These are phyloP conservation scores for Plasmodium vivax DNA, from an alignment of 169 alveolate genomes.

Conservation along the genomic window DNA sequence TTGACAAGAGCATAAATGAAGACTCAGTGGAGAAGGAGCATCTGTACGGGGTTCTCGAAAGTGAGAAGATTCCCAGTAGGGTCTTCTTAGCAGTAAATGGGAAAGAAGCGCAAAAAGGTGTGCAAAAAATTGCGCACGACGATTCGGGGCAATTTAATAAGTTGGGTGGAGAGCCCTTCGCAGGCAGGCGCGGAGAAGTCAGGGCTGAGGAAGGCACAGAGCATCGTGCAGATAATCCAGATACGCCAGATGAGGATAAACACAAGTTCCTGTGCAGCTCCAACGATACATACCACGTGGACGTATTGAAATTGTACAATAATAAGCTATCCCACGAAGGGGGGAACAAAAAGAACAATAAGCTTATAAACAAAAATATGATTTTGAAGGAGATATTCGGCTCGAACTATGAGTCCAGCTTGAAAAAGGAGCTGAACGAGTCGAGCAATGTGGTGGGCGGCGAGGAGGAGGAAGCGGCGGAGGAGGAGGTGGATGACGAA, in stretches of 20 bases:
- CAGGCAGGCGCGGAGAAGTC: not conserved
- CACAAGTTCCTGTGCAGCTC: conserved; percentile 36
- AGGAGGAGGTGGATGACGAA: not conserved
- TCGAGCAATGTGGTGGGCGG: conserved; percentile 23
- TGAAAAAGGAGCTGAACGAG: conserved; percentile 56
- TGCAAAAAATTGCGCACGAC: not conserved
- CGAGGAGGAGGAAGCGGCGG: not conserved
- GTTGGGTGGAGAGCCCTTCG: not conserved
- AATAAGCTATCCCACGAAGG: conserved; percentile 35
- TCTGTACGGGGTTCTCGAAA: not conserved
- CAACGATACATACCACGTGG: conserved; percentile 29
- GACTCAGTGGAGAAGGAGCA: not conserved
- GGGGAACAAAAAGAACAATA: conserved; percentile 12
- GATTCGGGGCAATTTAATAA: conserved; percentile 2
- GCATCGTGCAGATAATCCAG: not conserved
- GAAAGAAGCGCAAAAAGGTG: not conserved
- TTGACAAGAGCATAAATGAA: not conserved
- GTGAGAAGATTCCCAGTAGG: not conserved
- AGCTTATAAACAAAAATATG: conserved; percentile 70
- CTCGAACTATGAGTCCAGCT: conserved; percentile 71
- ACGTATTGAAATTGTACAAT: conserved; percentile 50
- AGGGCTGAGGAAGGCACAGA: not conserved
- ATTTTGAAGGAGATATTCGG: conserved; percentile 73
- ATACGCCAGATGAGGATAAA: conserved; percentile 8
- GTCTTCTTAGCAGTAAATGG: not conserved